Percentiles rank a stretch among this genome's conserved stretches.
Conservation (phyloP, 805 yeast genomes). For the Metschnikowia cerradonensis region DNA sequence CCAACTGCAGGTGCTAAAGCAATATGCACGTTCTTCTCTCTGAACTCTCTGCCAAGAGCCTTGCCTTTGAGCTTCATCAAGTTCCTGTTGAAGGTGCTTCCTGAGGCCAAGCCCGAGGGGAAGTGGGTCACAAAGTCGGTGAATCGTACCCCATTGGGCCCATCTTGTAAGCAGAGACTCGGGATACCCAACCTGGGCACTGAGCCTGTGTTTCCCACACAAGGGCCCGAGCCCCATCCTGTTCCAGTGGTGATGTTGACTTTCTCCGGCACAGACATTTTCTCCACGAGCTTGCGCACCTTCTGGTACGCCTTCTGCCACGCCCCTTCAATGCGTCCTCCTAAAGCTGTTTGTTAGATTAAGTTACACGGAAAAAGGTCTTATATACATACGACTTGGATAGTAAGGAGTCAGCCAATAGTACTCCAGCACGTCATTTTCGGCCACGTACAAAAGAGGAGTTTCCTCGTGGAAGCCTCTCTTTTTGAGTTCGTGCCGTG, state of each 20-base stretch:
- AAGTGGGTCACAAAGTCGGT: slow-evolving; percentile 55
- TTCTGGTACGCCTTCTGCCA: slow-evolving; percentile 58
- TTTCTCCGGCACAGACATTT: slow-evolving; percentile 55
- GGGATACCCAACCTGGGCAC: slow-evolving; percentile 54
- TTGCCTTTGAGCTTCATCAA: slow-evolving; percentile 51
- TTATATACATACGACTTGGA: slow-evolving; percentile 35
- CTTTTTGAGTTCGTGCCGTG: slow-evolving; percentile 13
- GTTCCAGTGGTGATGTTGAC: slow-evolving; percentile 62
- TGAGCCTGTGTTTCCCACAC: slow-evolving; percentile 59
- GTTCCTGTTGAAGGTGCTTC: slow-evolving; percentile 52
- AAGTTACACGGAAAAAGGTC: background rate
- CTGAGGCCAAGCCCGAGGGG: slow-evolving; percentile 58
- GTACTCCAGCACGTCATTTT: slow-evolving; percentile 24
- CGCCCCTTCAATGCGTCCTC: slow-evolving; percentile 45
- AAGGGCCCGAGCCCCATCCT: slow-evolving; percentile 60
- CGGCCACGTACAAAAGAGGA: slow-evolving; percentile 27
- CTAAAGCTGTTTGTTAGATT: slow-evolving; percentile 27
- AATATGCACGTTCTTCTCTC: slow-evolving; percentile 51
- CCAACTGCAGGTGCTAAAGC: slow-evolving; percentile 57
- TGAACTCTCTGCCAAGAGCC: slow-evolving; percentile 55
- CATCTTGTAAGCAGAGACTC: slow-evolving; percentile 57
- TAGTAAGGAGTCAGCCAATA: slow-evolving; percentile 29
- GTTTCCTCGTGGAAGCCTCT: slow-evolving; percentile 30
- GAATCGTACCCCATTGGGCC: slow-evolving; percentile 56
- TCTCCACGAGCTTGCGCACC: slow-evolving; percentile 52